Evolutionary conservation across 106 monocot species (phyloP).

Genomic region (Acanthochlamys bracteata): DNA sequence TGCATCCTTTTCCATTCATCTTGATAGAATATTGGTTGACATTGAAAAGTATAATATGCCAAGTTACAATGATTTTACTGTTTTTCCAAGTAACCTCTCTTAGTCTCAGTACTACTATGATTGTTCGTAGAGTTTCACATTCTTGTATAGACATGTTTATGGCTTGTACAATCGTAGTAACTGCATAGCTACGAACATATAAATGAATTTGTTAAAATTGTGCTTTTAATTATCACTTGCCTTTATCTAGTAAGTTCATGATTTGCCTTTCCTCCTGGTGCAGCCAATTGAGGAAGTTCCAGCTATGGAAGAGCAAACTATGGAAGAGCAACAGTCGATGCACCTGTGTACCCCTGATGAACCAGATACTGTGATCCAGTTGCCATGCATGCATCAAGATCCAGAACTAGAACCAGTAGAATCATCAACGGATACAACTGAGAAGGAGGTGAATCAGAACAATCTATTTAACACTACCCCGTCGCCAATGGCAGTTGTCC

Average conservation of each 20-base stretch:
- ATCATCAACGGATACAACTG: background rate
- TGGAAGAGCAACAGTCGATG: conserved; percentile 19
- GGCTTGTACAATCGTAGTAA: too few relatives aligned
- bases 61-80: too few relatives aligned
- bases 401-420: conserved; percentile 14
- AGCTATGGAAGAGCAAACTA: conserved; percentile 18
- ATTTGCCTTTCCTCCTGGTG: background rate
- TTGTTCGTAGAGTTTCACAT: too few relatives aligned
- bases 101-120: too few relatives aligned
- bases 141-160: too few relatives aligned
- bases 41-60: background rate
- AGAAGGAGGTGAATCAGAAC: conserved; percentile 3
- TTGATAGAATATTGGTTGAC: background rate
- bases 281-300: conserved; percentile 34
- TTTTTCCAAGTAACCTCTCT: too few relatives aligned
- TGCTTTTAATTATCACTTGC: background rate
- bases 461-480: conserved; percentile 5
- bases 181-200: too few relatives aligned
- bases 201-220: background rate
- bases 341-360: conserved; percentile 13
- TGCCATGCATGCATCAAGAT: conserved; percentile 13
- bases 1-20: background rate
- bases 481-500: conserved; percentile 14
- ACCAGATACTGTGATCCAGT: conserved; percentile 11
- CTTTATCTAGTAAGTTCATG: background rate